Base-by-base conservation (phyloP, 306 rosid species). In the Hippophae gyantsensis region DNA sequence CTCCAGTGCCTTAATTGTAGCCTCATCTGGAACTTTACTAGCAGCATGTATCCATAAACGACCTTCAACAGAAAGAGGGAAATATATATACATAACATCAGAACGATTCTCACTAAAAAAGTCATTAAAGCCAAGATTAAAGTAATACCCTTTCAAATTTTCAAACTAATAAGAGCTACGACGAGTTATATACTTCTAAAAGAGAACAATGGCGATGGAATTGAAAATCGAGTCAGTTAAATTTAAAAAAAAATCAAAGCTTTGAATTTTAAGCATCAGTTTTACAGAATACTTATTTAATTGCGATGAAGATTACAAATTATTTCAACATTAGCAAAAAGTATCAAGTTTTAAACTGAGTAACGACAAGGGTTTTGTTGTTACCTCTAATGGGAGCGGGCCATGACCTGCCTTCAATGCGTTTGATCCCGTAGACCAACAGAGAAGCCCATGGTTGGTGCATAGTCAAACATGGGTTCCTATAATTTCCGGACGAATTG, bases 391-490 rank as follows among this genome's bases (percentile, higher is more conserved):
- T 66, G 25, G 95, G 96, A 63, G 96, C 50, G 58, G 99, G 85
- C 95, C 95, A 92, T 51, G 96, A 80, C 51, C 99, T 77, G 43
- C 96, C 99, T 47, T 92, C 99, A 58, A 92, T 43, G 66, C 88
- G 99, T 64, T 92, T 92, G 76, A 88, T 88, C 9, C 96, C 99
- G 23, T 83, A 63, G 8, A 92, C 95, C 9, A 92, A 84, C 41
- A 92, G 85, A 62, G 99, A 92, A 68, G 99, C 96, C 96, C 99
- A 92, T 1, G 96, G 99, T 58, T 92, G 99, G 58, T 92, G 96
- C 96, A 85, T 83, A 8, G 96, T 87, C 62, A 88, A 60, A 70
- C 96, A 92, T 67, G 99, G 93, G 66, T 92, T 85, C 56, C 80
- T 82, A 13, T 71, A 77, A 54, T 85, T 83, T 45, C 84, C 89